These are phyloP conservation scores for Phytophthora boehmeriae DNA, from an alignment of 352 stramenopile species.

Conservation along the genomic window DNA sequence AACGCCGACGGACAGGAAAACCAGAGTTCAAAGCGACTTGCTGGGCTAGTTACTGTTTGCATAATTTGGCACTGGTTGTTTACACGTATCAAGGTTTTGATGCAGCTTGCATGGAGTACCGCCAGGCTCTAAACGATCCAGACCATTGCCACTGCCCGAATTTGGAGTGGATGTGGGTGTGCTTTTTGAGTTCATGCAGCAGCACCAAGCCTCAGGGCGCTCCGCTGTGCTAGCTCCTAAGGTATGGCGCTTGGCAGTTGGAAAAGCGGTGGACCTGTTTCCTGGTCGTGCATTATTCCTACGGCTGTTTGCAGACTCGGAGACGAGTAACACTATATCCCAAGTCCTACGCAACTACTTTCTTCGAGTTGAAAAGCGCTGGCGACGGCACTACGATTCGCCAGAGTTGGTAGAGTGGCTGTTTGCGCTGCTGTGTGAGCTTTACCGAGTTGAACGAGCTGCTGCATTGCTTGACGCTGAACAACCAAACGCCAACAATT, in stretches of 20 bases:
- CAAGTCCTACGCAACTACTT: conserved; percentile 76
- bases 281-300: conserved; percentile 59
- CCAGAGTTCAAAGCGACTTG: conserved; percentile 8
- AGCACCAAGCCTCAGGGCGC: conserved; percentile 40
- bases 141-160: conserved; percentile 28
- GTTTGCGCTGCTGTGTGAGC: conserved; percentile 73
- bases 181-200: conserved; percentile 66
- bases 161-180: conserved; percentile 40
- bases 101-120: conserved; percentile 54
- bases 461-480: conserved; percentile 11
- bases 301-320: conserved; percentile 74
- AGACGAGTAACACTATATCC: conserved; percentile 74
- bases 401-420: conserved; percentile 73
- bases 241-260: conserved; percentile 53
- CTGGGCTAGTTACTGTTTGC: conserved; percentile 54
- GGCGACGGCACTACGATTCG: conserved; percentile 65
- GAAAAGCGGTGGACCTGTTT: conserved; percentile 40
- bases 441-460: conserved; percentile 58
- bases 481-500: conserved; percentile 2
- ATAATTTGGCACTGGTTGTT: conserved; percentile 66
- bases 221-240: conserved; percentile 55
- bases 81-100: conserved; percentile 60
- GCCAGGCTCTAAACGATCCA: conserved; percentile 17
- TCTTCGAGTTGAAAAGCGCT: conserved; percentile 41
- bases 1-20: not conserved